These are phyloP conservation scores for Cladosporium sp. DNA, from an alignment of 2,329 filamentous ascomycete genomes.

Conservation along the genomic window DNA sequence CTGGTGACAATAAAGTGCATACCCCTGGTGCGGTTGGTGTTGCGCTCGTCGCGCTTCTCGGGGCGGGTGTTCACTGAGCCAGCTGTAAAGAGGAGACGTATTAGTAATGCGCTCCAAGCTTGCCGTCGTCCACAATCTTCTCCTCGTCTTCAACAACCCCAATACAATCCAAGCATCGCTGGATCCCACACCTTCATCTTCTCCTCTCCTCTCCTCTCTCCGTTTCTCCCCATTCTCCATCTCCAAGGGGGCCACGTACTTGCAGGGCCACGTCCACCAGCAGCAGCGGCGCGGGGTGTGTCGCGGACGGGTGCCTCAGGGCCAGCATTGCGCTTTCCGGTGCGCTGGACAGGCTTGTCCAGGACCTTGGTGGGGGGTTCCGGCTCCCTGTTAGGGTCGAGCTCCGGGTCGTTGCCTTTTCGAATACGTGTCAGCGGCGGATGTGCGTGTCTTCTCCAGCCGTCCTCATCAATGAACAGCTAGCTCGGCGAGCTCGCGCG, in stretches of 20 bases:
- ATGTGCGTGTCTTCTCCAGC: constrained; percentile 17
- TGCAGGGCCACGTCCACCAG: constrained; percentile 60
- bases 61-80: constrained; percentile 77
- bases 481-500: constrained; percentile 4
- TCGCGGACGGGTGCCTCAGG: constrained; percentile 56
- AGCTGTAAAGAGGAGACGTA: constrained; percentile 38
- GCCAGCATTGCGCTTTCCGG: constrained; percentile 81
- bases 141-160: background rate
- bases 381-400: constrained; percentile 68
- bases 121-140: background rate
- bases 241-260: constrained; percentile 55
- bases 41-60: constrained; percentile 66
- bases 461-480: background rate
- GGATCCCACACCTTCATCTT: background rate
- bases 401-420: constrained; percentile 64
- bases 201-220: background rate
- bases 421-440: constrained; percentile 1
- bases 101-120: constrained; percentile 1
- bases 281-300: constrained; percentile 32
- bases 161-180: background rate
- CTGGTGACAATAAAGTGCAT: constrained; percentile 17
- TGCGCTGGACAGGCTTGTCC: constrained; percentile 73
- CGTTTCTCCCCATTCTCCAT: background rate
- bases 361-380: constrained; percentile 80
- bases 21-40: constrained; percentile 35